These are phyloP conservation scores for Tillandsia fasciculata DNA, from an alignment of 176 grass and related monocot species.

Conservation along the genomic window DNA sequence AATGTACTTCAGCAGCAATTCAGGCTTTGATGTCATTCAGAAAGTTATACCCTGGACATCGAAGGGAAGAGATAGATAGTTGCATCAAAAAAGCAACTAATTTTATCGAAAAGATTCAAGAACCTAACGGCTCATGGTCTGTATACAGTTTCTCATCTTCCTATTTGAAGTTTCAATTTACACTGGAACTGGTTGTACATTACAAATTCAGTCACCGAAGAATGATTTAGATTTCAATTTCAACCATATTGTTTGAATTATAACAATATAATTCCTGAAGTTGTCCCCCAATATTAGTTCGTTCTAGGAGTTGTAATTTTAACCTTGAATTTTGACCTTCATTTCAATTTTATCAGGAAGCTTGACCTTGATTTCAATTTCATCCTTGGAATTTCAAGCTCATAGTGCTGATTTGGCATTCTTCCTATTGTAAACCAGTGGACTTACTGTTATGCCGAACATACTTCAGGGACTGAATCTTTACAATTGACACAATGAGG, in stretches of 20 bases:
- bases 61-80: conserved; percentile 50
- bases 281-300: too few species aligned
- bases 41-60: conserved; percentile 75
- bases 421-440: too few species aligned
- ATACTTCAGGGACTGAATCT: too few species aligned
- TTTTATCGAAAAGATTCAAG: conserved; percentile 69
- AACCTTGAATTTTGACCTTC: too few species aligned
- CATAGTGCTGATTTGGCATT: too few species aligned
- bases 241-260: neutral
- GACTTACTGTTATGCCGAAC: too few species aligned
- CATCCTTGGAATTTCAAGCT: too few species aligned
- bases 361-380: too few species aligned
- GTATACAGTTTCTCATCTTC: conserved; percentile 5
- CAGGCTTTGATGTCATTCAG: conserved; percentile 81
- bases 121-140: conserved; percentile 80
- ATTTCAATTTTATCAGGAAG: too few species aligned
- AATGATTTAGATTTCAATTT: neutral
- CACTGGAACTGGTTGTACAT: neutral
- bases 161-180: conserved; percentile 3
- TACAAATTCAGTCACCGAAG: neutral
- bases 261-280: too few species aligned
- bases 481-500: too few species aligned
- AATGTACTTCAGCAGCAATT: conserved; percentile 93
- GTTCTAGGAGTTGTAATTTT: too few species aligned
- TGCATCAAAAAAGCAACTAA: conserved; percentile 65